A percentile compares a stretch with the other conserved stretches of the same genome.
Conservation (phyloP, 306 rosid genomes). For the Casuarina equisetifolia region DNA sequence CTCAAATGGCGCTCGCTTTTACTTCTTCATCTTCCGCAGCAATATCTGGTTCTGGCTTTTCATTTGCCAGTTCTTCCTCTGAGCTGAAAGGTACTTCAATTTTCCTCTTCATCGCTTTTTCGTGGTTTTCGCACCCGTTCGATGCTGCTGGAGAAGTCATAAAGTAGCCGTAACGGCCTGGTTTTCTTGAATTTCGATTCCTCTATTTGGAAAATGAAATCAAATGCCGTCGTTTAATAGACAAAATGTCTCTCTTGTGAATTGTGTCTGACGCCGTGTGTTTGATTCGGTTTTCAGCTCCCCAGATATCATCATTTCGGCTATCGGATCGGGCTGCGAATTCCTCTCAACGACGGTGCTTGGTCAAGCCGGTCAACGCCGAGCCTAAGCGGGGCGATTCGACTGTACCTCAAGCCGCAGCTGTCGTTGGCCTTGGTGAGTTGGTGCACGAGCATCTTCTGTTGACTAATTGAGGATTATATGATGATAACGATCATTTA, state of each 20-base stretch:
- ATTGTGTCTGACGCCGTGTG: background rate
- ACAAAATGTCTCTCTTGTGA: background rate
- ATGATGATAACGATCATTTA: background rate
- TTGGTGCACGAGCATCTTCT: background rate
- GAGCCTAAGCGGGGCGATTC: constrained; percentile 51
- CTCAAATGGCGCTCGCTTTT: constrained; percentile 60
- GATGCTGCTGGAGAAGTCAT: background rate
- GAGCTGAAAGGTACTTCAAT: constrained; percentile 49
- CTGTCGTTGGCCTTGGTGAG: constrained; percentile 50
- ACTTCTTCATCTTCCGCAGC: constrained; percentile 57
- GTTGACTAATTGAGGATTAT: background rate
- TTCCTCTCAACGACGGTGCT: constrained; percentile 39
- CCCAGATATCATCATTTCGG: constrained; percentile 45
- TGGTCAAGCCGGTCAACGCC: constrained; percentile 45
- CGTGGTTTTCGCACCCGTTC: background rate
- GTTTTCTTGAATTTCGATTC: background rate
- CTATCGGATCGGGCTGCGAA: constrained; percentile 32
- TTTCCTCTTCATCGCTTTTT: background rate
- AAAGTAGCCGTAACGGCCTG: background rate
- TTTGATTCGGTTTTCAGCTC: constrained; percentile 41
- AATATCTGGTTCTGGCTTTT: constrained; percentile 36
- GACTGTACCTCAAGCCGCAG: constrained; percentile 49
- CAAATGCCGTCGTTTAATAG: background rate
- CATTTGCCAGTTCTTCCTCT: constrained; percentile 38
- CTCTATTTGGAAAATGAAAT: background rate